Base-by-base conservation (phyloP, 495 filamentous ascomycete genomes). In the Aspergillus avenaceus region DNA sequence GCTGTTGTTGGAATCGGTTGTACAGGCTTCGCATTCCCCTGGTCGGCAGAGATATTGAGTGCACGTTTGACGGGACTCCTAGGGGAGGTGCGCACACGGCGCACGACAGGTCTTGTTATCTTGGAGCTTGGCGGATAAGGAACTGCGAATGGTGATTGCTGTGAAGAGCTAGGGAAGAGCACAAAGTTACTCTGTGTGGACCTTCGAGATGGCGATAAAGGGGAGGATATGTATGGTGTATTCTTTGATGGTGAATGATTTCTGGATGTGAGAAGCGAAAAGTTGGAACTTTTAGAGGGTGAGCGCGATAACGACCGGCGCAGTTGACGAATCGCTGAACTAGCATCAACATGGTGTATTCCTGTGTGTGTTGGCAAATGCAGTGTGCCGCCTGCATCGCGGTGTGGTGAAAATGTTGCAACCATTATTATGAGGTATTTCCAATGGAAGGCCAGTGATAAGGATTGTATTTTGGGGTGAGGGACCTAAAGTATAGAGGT, bases 221-320 rank as follows among this genome's bases (percentile, higher is more conserved):
- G 76, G 16, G 77, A 80, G 22, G 72, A 76, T 24, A 80, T 66
- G 49, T 73, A 78, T 43, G 59, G 58, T 12, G 65, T 59, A 22
- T 66, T 56, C 50, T 72, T 75, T 4, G 76, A 74, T 4, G 81
- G 79, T 4, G 80, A 84, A 31, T 75, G 70, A 24, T 73, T 75
- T 46, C 79, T 78, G 14, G 78, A 70, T 23, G 79, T 73, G 36
- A 82, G 70, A 22, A 91, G 65, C 28, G 78, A 79, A 57, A 91
- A 88, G 53, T 76, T 75, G 16, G 81, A 77, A 32, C 75, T 77
- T 62, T 90, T 95, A 8, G 91, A 95, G 8, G 90, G 91, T 8
- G 90, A 95, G 38, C 88, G 78, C 23, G 89, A 95, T 40, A 96
- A 73, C 18, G 91, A 95, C 55, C 90, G 85, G 34, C 90, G 80